Evolutionary conservation across 2,329 filamentous ascomycete species (phyloP), one percentile per base, ranked within the genome.

Genomic region (Cytospora mali): DNA sequence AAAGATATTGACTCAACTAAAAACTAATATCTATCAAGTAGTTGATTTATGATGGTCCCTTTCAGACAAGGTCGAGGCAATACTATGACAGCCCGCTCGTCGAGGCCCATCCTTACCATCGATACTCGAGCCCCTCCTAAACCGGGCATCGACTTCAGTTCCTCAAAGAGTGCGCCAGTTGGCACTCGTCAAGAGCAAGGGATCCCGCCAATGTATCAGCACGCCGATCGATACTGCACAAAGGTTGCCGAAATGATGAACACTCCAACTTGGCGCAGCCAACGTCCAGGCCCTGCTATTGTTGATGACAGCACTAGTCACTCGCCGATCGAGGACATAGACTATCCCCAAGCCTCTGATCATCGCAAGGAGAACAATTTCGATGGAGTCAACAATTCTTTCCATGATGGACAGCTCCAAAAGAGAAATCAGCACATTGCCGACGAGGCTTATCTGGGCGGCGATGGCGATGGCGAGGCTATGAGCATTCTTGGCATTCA

Each of bases 231-330:
- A 18, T 50, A 63, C 54, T 60, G 61, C n/a, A 55, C 57, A 9
- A 65, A 61, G 10, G 46, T 65, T 23, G 56, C 64, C 6, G 60
- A 62, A 25, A 65, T 63, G 53, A 63, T 65, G 61, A 49, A 58
- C 25, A 57, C 64, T 2, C 27, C 61, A 31, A 65, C 60, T 55
- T 65, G 64, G 64, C 56, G 64, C 48, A 60, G 61, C 23, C 61
- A 61, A n/a, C 50, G 58, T 23, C 42, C 53, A 7, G 49, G 42
- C 3, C 52, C 49, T 25, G 4, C 18, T 9, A 9, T 46, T 9
- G 35, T 25, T 29, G 39, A 53, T 13, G 25, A 55, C 16, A 33
- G 50, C 27, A 28, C 25, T 46, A 25, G 35, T 14, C 53, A 21
- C n/a, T 39, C 52, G 9, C 27, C 27, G n/a, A 11, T 13, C 6